Base-by-base conservation (phyloP, 2,329 filamentous ascomycete species). In the Sporothrix humicola region DNA sequence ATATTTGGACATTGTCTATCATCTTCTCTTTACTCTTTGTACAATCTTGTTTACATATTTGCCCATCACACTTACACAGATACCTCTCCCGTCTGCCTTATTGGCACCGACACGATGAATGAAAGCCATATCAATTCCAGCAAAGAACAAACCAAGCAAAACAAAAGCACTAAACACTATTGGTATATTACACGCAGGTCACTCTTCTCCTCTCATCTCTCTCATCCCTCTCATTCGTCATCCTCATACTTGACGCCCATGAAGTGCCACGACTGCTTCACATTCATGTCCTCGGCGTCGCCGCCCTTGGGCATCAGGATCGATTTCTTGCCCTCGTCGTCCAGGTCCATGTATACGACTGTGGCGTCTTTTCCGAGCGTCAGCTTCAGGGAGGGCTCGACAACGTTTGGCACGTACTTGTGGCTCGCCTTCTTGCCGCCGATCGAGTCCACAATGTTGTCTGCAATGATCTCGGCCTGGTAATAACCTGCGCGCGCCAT, bases 401-500 rank as follows among this genome's bases (percentile, higher is more conserved):
- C 26, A 1, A 31, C 17, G 3, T 6, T 13, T 5, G 73, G 71
- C 58, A 6, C 44, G 68, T 75, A 75, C 46, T 2, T 12, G 52
- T 61, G 48, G 15, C 23, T 31, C n/a, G 65, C 20, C 54, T 17
- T 9, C 69, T 63, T 48, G 44, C 58, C 63, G 1, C 12, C 15
- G 12, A 54, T 31, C 12, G 66, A 2, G 0, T 54, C 48, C 15
- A 73, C 17, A 20, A 91, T 83, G 75, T 91, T 92, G 54, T 85
- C 83, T 1, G 84, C 84, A 0, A 85, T 88, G 3, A 87, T 77
- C 44, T 82, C 81, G 2, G 86, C 87, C 77, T 92, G 90, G 12
- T 83, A 81, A 48, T 54, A 69, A 54, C 44, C 72, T 1, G 88
- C 85, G 10, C 89, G 83, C 0, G 86, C 87, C 77, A 90, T 90